Evolutionary conservation across 176 grass and related monocot genomes (phyloP).

Genomic region (Eragrostis curvula): DNA sequence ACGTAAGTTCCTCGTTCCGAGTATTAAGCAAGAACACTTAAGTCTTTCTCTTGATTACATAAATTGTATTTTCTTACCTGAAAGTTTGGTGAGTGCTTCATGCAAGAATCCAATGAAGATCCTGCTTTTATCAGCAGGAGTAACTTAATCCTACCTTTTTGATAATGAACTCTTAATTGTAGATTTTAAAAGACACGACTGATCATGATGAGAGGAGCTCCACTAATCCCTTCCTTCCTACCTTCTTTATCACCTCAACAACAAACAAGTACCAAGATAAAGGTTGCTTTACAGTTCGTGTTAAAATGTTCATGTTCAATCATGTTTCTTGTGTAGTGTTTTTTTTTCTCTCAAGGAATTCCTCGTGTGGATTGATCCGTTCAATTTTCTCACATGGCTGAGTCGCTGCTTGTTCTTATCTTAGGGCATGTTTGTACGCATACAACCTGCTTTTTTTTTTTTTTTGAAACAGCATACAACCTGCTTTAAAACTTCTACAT

Average conservation of each 20-base stretch:
- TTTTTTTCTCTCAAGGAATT: too few species aligned
- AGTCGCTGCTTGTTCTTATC: too few species aligned
- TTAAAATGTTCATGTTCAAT: not conserved
- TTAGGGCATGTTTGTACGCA: too few species aligned
- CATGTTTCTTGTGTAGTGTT: not conserved
- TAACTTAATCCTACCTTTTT: not conserved
- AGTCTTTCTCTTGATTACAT: constrained; percentile 23
- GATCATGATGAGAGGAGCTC: not conserved
- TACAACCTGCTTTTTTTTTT: too few species aligned
- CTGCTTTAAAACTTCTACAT: too few species aligned
- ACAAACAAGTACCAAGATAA: constrained; percentile 8
- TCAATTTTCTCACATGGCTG: too few species aligned
- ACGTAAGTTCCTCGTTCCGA: too few species aligned
- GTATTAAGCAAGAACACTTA: too few species aligned
- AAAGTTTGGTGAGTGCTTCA: constrained; percentile 11
- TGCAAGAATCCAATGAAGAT: constrained; percentile 20
- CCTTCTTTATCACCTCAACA: not conserved
- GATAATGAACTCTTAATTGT: not conserved
- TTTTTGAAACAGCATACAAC: too few species aligned
- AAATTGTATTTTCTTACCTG: constrained; percentile 1
- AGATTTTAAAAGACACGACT: not conserved
- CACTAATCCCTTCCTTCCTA: not conserved
- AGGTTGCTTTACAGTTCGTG: not conserved
- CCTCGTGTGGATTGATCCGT: not conserved
- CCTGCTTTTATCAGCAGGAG: not conserved